phyloP scores from a whole-genome alignment of 106 monocot species.

The Platanthera guangdongensis region DNA sequence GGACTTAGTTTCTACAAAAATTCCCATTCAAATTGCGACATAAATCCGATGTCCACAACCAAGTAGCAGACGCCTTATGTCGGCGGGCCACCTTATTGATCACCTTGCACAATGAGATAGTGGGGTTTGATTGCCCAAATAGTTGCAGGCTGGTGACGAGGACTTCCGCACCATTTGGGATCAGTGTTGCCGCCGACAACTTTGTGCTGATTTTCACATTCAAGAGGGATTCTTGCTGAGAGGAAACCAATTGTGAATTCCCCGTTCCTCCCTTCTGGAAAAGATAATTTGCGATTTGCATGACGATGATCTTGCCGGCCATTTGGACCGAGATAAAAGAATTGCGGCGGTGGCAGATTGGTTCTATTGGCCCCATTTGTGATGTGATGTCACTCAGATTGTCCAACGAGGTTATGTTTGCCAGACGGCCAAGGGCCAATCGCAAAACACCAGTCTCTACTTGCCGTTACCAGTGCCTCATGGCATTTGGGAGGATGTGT shows the following conservation, averaged over 20 bases:
- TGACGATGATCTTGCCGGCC: background rate
- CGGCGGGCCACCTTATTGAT: background rate
- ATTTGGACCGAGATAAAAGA: background rate
- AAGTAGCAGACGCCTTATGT: background rate
- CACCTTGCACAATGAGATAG: background rate
- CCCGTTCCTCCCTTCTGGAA: background rate
- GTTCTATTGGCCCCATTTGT: too few species aligned
- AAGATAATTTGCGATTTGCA: background rate
- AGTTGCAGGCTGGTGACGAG: background rate
- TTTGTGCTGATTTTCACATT: background rate
- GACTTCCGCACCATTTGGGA: background rate
- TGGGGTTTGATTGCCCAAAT: background rate
- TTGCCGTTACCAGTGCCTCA: too few species aligned
- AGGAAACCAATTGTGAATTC: background rate
- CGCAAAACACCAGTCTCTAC: too few species aligned
- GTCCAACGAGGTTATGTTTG: background rate
- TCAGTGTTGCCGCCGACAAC: background rate
- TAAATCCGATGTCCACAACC: background rate
- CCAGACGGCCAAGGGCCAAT: background rate
- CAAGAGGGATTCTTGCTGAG: background rate
- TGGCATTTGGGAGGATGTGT: too few species aligned
- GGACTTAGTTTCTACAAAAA: background rate
- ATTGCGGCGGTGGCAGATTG: too few species aligned
- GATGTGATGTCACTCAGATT: background rate
- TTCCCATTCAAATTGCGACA: background rate